Conservation (phyloP, 345 rosid species). For the Psidium friedrichsthalianum region DNA sequence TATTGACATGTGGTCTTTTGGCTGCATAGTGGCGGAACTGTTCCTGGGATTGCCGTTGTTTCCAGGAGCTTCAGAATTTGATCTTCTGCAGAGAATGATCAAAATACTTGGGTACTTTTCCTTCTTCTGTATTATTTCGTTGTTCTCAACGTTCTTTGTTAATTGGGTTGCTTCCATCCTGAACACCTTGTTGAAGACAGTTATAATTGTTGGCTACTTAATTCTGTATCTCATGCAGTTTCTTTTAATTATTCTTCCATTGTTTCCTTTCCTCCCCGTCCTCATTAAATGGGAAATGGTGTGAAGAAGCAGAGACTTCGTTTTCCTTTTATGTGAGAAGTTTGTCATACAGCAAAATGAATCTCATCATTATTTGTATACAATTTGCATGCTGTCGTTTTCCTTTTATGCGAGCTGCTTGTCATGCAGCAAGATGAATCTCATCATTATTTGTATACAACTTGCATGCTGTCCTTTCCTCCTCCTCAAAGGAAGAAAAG, state of each 20-base stretch:
- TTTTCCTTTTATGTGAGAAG: background rate
- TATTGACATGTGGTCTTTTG: slow-evolving; percentile 99
- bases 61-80: slow-evolving; percentile 99
- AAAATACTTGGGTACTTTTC: slow-evolving; percentile 75
- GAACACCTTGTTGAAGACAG: background rate
- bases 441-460: background rate
- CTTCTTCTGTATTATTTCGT: background rate
- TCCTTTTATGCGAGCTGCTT: background rate
- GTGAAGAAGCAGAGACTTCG: background rate
- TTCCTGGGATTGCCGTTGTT: slow-evolving; percentile 95
- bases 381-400: background rate
- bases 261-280: background rate
- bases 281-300: background rate
- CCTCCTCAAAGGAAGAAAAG: background rate
- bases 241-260: background rate
- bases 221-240: background rate
- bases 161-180: background rate
- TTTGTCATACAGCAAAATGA: background rate
- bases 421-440: background rate
- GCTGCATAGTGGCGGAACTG: slow-evolving; percentile 98
- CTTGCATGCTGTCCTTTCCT: background rate
- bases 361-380: background rate
- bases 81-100: slow-evolving; percentile 85
- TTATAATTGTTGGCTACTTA: background rate
- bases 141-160: background rate